Evolutionary conservation across 805 yeast genomes (phyloP), one percentile per base, ranked within the genome.

Genomic region (Metschnikowia bowlesiae): DNA sequence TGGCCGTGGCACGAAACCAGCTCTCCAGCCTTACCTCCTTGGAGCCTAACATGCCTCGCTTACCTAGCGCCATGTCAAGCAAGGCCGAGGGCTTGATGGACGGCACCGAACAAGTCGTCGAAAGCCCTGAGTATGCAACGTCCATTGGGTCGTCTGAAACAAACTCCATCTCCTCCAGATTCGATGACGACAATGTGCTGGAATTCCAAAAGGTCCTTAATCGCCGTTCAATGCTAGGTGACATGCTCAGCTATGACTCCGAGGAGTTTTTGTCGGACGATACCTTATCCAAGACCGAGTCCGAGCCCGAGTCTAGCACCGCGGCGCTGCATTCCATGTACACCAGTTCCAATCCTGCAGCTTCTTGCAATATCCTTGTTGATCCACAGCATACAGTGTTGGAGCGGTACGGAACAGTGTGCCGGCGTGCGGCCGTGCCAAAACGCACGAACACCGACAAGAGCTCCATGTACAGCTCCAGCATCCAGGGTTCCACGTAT

Each of bases 181-280:
- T 14, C n/a, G 46, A 35, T 3, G 46, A 22, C 14, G 40, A 35
- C 35, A 43, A 42, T 14, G 59, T 60, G 9, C 66, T 63, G 45
- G 65, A 61, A 46, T 66, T 73, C 53, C 54, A 60, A 53, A 44
- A 56, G 53, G 38, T 62, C 50, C 51, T 56, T 46, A 69, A 73
- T 50, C 65, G 78, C 47, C 65, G 70, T 48, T 71, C 76, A 9
- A 66, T 73, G 58, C 60, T 73, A 53, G 74, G 76, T 32, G 76
- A 73, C 9, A 72, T 73, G 78, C 62, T 73, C 49, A 77, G 72
- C 47, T 71, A 73, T 54, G 66, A 64, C n/a, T 71, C 76, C 8
- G 68, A 64, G 32, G 57, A 55, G 16, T 60, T 57, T 16, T 53
- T 41, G 26, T 34, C 52, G 4, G 47, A 44, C n/a, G 46, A 44